These are phyloP conservation scores for Nigrospora oryzae DNA, from an alignment of 2,329 filamentous ascomycete species.

Conservation along the genomic window DNA sequence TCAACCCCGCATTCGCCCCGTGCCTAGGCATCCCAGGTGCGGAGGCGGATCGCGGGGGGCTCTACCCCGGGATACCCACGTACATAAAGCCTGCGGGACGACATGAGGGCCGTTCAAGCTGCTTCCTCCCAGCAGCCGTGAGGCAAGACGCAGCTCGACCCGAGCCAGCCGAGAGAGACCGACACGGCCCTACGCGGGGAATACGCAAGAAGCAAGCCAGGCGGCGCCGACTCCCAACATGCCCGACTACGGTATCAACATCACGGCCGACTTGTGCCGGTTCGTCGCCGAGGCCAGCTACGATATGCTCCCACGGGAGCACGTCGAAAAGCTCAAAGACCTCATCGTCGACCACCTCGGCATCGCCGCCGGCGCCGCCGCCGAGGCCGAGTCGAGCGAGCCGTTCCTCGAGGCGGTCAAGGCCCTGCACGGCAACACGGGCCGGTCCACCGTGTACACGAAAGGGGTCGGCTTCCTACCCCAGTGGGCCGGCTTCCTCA, in stretches of 20 bases:
- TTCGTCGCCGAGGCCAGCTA: constrained; percentile 12
- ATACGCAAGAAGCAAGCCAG: too few species aligned
- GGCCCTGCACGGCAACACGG: constrained; percentile 11
- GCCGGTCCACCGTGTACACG: constrained; percentile 23
- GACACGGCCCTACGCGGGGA: too few species aligned
- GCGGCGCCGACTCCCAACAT: too few species aligned
- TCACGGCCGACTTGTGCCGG: constrained; percentile 8
- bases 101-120: too few species aligned
- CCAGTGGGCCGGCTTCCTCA: constrained; percentile 30
- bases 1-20: too few species aligned
- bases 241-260: background rate
- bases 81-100: too few species aligned
- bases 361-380: constrained; percentile 12
- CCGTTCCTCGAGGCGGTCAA: constrained; percentile 25
- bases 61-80: too few species aligned
- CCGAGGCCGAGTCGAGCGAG: constrained; percentile 12
- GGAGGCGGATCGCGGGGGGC: too few species aligned
- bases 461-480: constrained; percentile 21
- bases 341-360: constrained; percentile 15
- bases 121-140: too few species aligned
- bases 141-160: too few species aligned
- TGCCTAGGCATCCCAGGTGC: too few species aligned
- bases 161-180: too few species aligned
- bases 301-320: constrained; percentile 4
- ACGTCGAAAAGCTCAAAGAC: constrained; percentile 13